Base-by-base conservation (phyloP, 2,329 filamentous ascomycete genomes). In the Penicillium paneum region DNA sequence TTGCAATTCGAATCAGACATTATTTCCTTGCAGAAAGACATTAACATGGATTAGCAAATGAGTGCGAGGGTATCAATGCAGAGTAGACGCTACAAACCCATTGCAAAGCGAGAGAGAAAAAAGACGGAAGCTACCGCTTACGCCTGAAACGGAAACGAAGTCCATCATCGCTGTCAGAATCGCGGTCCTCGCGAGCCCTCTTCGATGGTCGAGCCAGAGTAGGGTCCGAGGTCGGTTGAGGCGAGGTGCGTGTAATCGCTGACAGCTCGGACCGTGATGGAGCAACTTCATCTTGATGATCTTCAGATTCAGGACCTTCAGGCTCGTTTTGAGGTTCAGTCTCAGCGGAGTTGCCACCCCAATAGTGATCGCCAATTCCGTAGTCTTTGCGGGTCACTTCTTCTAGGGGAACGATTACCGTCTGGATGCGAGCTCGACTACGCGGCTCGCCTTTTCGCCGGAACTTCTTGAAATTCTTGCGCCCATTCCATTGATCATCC, bases 401-500 rank as follows among this genome's bases (percentile, higher is more conserved):
- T 60, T 89, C 84, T 4, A 96, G 75, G 0, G 81, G 75, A 4
- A 96, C 83, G 36, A 95, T 88, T 32, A 89, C 80, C 15, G 77
- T 78, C 55, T 80, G 78, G 4, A 76, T 62, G 32, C 76, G 73
- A 32, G 74, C 72, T n/a, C 75, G 73, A 44, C 66, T 62, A 45
- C 67, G 63, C 0, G 71, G 49, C 58, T 70, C 67, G 62, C 72
- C 64, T 52, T 70, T 68, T 43, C 69, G 64, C 35, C 73, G 57
- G 67, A 99, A 99, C 64, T 85, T 89, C 72, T 99, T 99, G 77
- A 96, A 99, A 68, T 99, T 97, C 73, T 91, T 93, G 40, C 93
- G 82, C 0, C 93, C 94, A 68, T 97, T 96, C 94, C 94, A 99
- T 36, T 81, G 81, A 0, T 90, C 85, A 61, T 97, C 84, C 92